Base-by-base conservation (phyloP, 139 green algal genomes). In the Coelastrella sp. region DNA sequence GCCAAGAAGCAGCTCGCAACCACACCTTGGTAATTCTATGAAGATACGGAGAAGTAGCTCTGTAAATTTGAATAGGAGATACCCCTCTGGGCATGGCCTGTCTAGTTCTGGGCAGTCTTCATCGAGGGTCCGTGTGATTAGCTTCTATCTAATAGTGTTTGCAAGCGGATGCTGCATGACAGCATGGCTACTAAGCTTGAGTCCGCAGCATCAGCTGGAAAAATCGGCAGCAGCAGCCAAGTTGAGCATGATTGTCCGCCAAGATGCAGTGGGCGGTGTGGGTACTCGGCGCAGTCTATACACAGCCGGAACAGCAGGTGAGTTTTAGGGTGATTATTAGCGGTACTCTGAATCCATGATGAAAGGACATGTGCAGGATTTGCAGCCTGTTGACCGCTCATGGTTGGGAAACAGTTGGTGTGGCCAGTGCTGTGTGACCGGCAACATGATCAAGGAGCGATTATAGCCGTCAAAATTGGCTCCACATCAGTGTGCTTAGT, bases 101-200 rank as follows among this genome's bases (percentile, higher is more conserved):
- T 25, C 59, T 58, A 73, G n/a, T 35, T 59, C n/a, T 35, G 63
- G 59, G n/a, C 58, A 49, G 11, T 86, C 59, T 9, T 58, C 27
- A 61, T 27, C 25, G n/a, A 72, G 70, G 72, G 22, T 89, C 22
- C n/a, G 63, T 57, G 63, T 82, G 7, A 14, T 89, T 8, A 73
- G 57, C 59, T 90, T 90, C 74, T 90, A 90, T 60, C 59, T 90
- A 0, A 70, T 84, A 74, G 85, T 90, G 6, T 90, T 90, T 65
- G 74, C 74, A 35, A 73, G 72, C 24, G 85, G 85, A 60, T 90
- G 85, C 17, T 35, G 20, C 12, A 84, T 90, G 73, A 90, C 85
- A 19, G 57, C 73, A 59, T 90, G 22, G 24, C 60, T 90, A n/a
- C 57, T 90, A 24, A 90, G 57, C 68, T n/a, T 90, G 74, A 56